Percentiles rank a stretch among this genome's conserved stretches.
Evolutionary conservation across 192 early-diverging fungal genomes (phyloP).

Genomic region (Linnemannia hyalina): DNA sequence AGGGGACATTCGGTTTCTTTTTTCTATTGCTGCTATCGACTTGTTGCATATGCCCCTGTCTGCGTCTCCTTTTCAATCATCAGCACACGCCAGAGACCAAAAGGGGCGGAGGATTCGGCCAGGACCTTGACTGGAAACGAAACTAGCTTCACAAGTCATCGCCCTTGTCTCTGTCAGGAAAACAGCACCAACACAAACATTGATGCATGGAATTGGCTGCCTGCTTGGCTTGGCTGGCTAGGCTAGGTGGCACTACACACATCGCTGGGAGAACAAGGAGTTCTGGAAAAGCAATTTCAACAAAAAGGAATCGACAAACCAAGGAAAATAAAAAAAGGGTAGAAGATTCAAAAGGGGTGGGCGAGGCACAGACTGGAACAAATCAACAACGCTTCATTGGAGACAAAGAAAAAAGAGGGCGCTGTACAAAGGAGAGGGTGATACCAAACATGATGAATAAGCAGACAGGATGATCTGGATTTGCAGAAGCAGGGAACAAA

Average conservation of each 20-base stretch:
- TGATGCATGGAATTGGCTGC: not conserved
- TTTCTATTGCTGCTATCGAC: not conserved
- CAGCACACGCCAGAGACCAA: not conserved
- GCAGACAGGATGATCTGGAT: conserved; percentile 18
- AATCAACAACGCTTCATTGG: not conserved
- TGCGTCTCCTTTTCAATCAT: not conserved
- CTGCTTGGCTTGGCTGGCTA: not conserved
- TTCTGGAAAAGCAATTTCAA: not conserved
- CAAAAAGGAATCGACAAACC: not conserved
- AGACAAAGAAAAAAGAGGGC: not conserved
- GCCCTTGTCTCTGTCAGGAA: not conserved
- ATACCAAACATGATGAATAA: not conserved
- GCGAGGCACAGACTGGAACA: not conserved
- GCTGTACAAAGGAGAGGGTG: not conserved
- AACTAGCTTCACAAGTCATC: not conserved
- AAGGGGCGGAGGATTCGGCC: not conserved
- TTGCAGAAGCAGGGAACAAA: not conserved
- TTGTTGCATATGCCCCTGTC: not conserved
- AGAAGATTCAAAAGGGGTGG: not conserved
- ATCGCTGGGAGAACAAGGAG: not conserved
- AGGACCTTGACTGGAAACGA: not conserved
- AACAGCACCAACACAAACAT: not conserved
- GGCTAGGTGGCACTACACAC: not conserved
- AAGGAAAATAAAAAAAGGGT: not conserved
- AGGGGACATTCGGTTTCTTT: not conserved